These are phyloP conservation scores for Phoma sp. DNA, from an alignment of 2,329 filamentous ascomycete species.

Conservation along the genomic window DNA sequence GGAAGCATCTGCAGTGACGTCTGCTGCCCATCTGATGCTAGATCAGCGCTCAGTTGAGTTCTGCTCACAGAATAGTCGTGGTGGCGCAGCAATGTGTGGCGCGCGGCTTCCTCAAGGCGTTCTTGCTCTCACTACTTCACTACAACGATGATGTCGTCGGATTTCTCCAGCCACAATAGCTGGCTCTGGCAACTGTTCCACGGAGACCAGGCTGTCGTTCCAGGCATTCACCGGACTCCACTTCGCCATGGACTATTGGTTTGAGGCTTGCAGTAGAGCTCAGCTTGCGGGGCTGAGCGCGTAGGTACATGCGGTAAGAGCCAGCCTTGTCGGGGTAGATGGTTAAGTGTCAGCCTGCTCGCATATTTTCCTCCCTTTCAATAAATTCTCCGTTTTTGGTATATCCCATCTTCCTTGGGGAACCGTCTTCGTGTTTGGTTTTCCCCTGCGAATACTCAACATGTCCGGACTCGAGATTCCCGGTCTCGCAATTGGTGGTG, in stretches of 20 bases:
- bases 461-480: conserved; percentile 21
- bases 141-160: background rate
- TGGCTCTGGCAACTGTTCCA: background rate
- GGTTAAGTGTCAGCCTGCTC: conserved; percentile 29
- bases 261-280: conserved; percentile 27
- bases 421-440: too few relatives aligned
- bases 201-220: background rate
- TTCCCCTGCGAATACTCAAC: too few relatives aligned
- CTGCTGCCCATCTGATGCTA: too few relatives aligned
- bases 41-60: too few relatives aligned
- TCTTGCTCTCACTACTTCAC: background rate
- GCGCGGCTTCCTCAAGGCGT: conserved; percentile 8
- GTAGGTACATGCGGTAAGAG: conserved; percentile 4
- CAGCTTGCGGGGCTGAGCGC: conserved; percentile 38
- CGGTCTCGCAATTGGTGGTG: conserved; percentile 31
- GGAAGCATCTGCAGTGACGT: too few relatives aligned
- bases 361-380: background rate
- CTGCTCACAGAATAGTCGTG: too few relatives aligned
- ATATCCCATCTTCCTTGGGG: background rate
- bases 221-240: conserved; percentile 14
- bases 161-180: background rate
- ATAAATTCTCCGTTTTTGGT: too few relatives aligned
- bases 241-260: conserved; percentile 18
- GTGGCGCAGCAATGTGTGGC: background rate
- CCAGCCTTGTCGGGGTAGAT: conserved; percentile 22